Percentiles rank a stretch among this genome's conserved stretches.
These are phyloP conservation scores for Colletotrichum sp. DNA, from an alignment of 2,329 filamentous ascomycete genomes.

Conservation along the genomic window DNA sequence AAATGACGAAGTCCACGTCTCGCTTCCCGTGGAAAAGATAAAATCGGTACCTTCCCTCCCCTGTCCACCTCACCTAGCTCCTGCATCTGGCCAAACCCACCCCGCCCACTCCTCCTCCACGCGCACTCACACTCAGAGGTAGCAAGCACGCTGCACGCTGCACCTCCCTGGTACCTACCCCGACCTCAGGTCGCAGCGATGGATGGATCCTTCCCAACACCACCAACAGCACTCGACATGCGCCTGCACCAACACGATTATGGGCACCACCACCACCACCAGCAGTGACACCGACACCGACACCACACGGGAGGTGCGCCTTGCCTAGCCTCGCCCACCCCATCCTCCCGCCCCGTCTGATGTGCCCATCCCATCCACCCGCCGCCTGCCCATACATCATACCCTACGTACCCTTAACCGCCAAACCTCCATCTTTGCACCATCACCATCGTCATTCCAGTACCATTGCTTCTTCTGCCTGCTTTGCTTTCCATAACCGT, in stretches of 20 bases:
- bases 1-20: neutral
- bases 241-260: neutral
- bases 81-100: neutral
- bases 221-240: neutral
- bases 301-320: neutral
- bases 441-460: conserved; percentile 1
- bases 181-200: conserved; percentile 8
- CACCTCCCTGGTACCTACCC: neutral
- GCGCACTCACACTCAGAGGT: neutral
- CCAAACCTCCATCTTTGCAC: neutral
- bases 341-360: neutral
- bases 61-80: neutral
- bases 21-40: neutral
- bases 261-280: neutral
- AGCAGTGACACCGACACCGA: neutral
- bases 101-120: neutral
- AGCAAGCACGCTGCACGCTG: neutral
- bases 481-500: neutral
- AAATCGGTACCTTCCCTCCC: neutral
- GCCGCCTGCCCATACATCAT: neutral
- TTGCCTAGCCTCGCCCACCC: neutral
- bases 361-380: neutral
- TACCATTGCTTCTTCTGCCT: neutral
- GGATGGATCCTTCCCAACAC: conserved; percentile 4
- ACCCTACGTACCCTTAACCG: neutral